Base-by-base conservation (phyloP, 441 rosid genomes). In the Adansonia madagascariensis region DNA sequence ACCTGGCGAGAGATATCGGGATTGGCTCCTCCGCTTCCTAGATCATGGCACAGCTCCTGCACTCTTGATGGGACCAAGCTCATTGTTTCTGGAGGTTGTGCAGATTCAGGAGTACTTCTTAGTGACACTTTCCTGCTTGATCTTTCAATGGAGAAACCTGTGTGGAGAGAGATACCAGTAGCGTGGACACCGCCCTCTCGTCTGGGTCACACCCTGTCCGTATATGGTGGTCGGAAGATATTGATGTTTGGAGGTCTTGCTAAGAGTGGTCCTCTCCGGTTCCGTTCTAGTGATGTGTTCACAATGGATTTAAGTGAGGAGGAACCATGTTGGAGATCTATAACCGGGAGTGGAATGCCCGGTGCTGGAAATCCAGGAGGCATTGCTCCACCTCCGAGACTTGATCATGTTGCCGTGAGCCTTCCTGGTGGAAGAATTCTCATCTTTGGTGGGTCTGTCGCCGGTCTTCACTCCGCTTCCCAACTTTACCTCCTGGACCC, bases 41-140 rank as follows among this genome's bases (percentile, higher is more conserved):
- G 99, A 80, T 93, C 99, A 10, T 95, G 99, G 99, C 97, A 95
- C 73, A 95, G 99, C 82, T 95, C 99, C 12, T 95, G 99, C 84
- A 93, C 99, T 8, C 94, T 95, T 7, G 99, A 95, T 77, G 99
- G 99, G 73, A 92, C 96, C 24, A 95, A 93, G 78, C 85, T 93
- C 85, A 93, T 95, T 14, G 98, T 95, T 65, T 95, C 98, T 1
- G 97, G 99, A 72, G 99, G 98, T 49, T 95, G 98, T 85, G 97
- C 99, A 6, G 98, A 92, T 83, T 92, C 98, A 6, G 97, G 99
- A 49, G 97, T 89, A 55, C 89, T 95, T 71, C 93, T 93, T 41
- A 95, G 94, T 71, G 99, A 95, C 75, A 95, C 98, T 1, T 92
- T 93, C 82, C 81, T 91, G 35, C 96, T 95, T 27, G 98, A 95